A percentile compares a stretch with the other conserved stretches of the same genome.
These are phyloP conservation scores for Nannochloropsis granulata DNA, from an alignment of 108 stramenopile species.

Conservation along the genomic window DNA sequence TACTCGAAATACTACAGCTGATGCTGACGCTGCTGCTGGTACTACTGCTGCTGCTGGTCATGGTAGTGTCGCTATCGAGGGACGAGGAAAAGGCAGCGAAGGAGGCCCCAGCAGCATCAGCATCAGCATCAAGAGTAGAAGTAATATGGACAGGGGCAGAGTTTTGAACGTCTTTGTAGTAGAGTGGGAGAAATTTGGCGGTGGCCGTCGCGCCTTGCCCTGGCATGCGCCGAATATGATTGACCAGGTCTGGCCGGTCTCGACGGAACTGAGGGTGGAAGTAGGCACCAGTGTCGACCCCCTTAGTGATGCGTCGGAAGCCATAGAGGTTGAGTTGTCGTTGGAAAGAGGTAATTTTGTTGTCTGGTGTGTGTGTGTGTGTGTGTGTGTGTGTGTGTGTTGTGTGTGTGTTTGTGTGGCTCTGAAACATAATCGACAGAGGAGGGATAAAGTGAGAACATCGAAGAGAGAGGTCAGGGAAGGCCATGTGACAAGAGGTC, in stretches of 20 bases:
- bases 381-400: conserved; percentile 26
- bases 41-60: too few species aligned
- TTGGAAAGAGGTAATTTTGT: conserved; percentile 60
- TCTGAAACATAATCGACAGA: too few species aligned
- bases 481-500: too few species aligned
- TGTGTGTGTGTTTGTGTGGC: too few species aligned
- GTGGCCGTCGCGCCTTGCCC: neutral
- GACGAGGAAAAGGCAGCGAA: too few species aligned
- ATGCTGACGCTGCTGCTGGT: too few species aligned
- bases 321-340: conserved; percentile 71
- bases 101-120: too few species aligned
- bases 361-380: conserved; percentile 39
- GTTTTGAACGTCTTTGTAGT: neutral
- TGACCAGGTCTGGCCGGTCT: conserved; percentile 57
- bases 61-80: too few species aligned
- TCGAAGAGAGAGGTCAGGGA: too few species aligned
- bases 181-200: neutral
- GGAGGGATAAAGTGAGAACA: too few species aligned
- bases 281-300: conserved; percentile 77
- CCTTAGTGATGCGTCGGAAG: conserved; percentile 51
- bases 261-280: conserved; percentile 76
- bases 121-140: too few species aligned
- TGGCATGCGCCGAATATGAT: neutral
- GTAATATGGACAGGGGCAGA: neutral
- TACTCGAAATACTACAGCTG: too few species aligned